Evolutionary conservation across 2,329 filamentous ascomycete species (phyloP), one percentile per base, ranked within the genome.

Genomic region (Apiospora rasikravindrae): DNA sequence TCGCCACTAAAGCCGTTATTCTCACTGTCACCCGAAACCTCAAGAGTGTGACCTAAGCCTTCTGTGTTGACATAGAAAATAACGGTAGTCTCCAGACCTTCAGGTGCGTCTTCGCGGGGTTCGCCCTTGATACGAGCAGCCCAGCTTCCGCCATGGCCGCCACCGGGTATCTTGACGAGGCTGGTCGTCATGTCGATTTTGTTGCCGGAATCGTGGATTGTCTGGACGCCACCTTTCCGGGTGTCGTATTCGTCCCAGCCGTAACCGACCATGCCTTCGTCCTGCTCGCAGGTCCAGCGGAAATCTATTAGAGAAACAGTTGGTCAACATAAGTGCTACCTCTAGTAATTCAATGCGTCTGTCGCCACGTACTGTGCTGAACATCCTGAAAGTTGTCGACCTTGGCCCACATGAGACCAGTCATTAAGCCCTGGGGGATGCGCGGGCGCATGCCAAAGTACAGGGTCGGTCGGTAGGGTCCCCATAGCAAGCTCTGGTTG

Each of bases 181-280:
- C 94, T 93, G 61, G 96, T 98, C 11, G 93, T 97, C 74, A 99
- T 89, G 83, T 98, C 95, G 76, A 99, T 88, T 72, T 89, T 89
- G 83, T 99, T 99, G 68, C 90, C 92, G 70, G 92, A 91, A 81
- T 99, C 96, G 80, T 97, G 94, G 73, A 99, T 96, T 0, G 93
- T 93, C 83, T 99, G 94, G 29, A 93, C 88, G 71, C 96, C 96
- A 74, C 96, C 96, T 71, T 88, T 92, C 72, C 96, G 89, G 29
- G 95, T 92, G 83, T 99, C 96, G 82, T 97, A 99, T 81, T 97
- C 94, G 78, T 98, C 95, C 96, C 96, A 99, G 74, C 96, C 96
- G 82, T 99, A 99, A 71, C 96, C 96, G 67, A 91, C 93, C 88
- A 99, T 97, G 75, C 93, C 93, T 81, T 97, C 94, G 81, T 96